Conservation (phyloP, 805 yeast genomes). For the Teunomyces gatunensis region DNA sequence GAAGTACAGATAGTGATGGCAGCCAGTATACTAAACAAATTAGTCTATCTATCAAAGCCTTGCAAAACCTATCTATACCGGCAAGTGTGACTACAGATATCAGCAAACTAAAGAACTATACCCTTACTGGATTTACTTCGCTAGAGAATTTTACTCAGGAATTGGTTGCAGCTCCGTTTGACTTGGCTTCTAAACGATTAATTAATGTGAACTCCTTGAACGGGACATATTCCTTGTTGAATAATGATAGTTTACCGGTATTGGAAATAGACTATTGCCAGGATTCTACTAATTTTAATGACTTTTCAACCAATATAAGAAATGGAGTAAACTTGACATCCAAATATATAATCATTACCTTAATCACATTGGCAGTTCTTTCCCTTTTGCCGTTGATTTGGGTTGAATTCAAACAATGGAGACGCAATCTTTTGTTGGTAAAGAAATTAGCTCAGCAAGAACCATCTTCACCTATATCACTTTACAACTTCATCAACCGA, state of each 20-base stretch:
- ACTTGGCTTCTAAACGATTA: constrained; percentile 34
- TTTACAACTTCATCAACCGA: constrained; percentile 5
- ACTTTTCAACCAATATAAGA: constrained; percentile 32
- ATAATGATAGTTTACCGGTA: constrained; percentile 2
- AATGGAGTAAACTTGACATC: constrained; percentile 32
- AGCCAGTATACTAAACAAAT: constrained; percentile 43
- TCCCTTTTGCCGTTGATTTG: constrained; percentile 44
- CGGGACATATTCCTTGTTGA: not conserved
- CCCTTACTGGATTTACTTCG: constrained; percentile 64
- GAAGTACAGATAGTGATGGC: constrained; percentile 24
- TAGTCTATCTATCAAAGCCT: constrained; percentile 53
- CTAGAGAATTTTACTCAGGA: constrained; percentile 58
- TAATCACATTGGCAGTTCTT: constrained; percentile 32
- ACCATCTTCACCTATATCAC: constrained; percentile 1
- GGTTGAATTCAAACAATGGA: constrained; percentile 50
- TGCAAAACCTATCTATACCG: constrained; percentile 65
- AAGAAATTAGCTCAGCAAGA: constrained; percentile 4
- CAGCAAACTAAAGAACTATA: constrained; percentile 40
- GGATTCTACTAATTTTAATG: constrained; percentile 35
- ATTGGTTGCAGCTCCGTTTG: constrained; percentile 61
- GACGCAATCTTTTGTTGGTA: constrained; percentile 25
- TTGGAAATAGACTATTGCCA: constrained; percentile 31
- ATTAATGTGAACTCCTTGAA: constrained; percentile 10
- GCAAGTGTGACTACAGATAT: constrained; percentile 58
- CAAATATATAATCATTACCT: constrained; percentile 37